Conservation (phyloP, 495 filamentous ascomycete genomes). For the Penicillium turbatum region DNA sequence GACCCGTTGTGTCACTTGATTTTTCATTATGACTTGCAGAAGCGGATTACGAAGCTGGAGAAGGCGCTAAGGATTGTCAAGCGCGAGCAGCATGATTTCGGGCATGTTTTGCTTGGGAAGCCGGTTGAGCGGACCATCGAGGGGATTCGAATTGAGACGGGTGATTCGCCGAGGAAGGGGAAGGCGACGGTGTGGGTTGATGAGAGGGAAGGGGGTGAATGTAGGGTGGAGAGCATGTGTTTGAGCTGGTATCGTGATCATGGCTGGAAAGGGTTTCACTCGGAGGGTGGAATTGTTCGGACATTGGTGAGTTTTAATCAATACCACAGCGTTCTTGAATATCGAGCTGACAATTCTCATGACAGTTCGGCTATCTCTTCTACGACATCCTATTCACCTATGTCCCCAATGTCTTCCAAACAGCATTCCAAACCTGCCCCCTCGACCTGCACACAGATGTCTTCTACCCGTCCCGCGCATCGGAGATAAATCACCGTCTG, state of each 20-base stretch:
- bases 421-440: slow-evolving; percentile 87
- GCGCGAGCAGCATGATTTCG: slow-evolving; percentile 88
- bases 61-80: slow-evolving; percentile 77
- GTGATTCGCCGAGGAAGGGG: slow-evolving; percentile 38
- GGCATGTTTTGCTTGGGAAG: slow-evolving; percentile 69
- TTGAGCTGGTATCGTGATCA: slow-evolving; percentile 74
- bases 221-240: slow-evolving; percentile 89
- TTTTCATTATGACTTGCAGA: slow-evolving; percentile 91
- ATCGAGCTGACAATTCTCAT: not conserved
- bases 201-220: slow-evolving; percentile 64
- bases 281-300: slow-evolving; percentile 82
- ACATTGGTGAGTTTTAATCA: slow-evolving; percentile 55
- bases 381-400: slow-evolving; percentile 92
- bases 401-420: slow-evolving; percentile 95
- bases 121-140: slow-evolving; percentile 69
- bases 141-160: slow-evolving; percentile 69
- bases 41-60: slow-evolving; percentile 85
- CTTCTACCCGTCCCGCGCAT: slow-evolving; percentile 79
- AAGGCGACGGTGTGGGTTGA: slow-evolving; percentile 88
- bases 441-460: slow-evolving; percentile 90
- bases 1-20: slow-evolving; percentile 86
- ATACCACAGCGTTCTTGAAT: not conserved
- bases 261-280: slow-evolving; percentile 93
- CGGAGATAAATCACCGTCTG: slow-evolving; percentile 85
- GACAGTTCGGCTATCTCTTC: slow-evolving; percentile 83